These are phyloP conservation scores for Kernera saxatilis DNA, from an alignment of 345 rosid species.

Conservation along the genomic window DNA sequence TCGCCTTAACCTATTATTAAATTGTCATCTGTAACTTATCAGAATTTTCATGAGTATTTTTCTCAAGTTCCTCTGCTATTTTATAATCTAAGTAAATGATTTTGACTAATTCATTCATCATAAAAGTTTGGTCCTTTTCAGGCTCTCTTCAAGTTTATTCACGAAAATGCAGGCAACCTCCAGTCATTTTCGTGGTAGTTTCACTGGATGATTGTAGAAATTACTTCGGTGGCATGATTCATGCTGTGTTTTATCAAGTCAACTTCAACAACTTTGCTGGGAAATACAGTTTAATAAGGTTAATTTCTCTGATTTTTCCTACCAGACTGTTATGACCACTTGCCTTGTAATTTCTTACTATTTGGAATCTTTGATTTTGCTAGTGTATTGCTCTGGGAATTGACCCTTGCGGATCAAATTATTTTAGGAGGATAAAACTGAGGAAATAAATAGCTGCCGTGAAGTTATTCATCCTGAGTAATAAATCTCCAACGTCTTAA, in stretches of 20 bases:
- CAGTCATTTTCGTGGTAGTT: constrained; percentile 16
- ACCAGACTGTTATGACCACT: neutral
- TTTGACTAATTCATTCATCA: neutral
- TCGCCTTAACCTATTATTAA: neutral
- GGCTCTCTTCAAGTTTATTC: neutral
- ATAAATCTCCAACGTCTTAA: neutral
- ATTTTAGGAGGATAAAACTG: neutral
- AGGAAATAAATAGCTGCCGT: neutral
- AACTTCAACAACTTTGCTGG: neutral
- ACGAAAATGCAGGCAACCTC: constrained; percentile 22
- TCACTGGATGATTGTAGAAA: neutral
- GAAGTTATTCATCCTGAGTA: neutral
- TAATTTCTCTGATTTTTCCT: neutral
- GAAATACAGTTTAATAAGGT: neutral
- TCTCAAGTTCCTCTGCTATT: constrained; percentile 3
- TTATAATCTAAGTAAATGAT: neutral
- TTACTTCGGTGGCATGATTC: constrained; percentile 5
- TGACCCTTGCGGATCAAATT: neutral
- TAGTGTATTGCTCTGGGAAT: neutral
- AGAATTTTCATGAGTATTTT: neutral
- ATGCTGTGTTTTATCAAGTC: constrained; percentile 9
- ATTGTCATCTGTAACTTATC: neutral
- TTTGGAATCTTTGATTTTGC: neutral
- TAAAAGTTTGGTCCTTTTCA: constrained; percentile 1
- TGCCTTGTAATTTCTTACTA: neutral